These are phyloP conservation scores for Rugonectria rugulosa DNA, from an alignment of 2,329 filamentous ascomycete genomes.

Conservation along the genomic window DNA sequence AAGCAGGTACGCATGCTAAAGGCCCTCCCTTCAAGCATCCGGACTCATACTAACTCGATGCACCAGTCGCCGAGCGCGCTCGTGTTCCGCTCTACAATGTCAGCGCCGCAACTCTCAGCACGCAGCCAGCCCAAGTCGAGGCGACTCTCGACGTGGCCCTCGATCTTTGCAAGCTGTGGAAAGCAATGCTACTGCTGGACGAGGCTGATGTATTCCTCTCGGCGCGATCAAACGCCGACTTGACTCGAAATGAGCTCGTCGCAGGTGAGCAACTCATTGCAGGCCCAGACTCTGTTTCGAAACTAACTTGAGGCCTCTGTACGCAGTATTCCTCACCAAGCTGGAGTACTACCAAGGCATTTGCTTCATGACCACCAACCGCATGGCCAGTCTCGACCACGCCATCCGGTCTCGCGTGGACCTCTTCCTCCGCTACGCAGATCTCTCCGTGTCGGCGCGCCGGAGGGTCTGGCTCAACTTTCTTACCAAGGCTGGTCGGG, in stretches of 20 bases:
- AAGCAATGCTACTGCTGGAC: conserved; percentile 34
- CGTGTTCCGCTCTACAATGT: conserved; percentile 26
- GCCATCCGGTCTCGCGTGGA: conserved; percentile 53
- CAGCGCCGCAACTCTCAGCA: conserved; percentile 18
- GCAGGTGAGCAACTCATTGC: conserved; percentile 12
- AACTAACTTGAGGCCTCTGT: neutral
- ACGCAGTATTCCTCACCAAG: conserved; percentile 47
- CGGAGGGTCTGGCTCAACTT: conserved; percentile 11
- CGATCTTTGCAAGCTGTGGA: conserved; percentile 31
- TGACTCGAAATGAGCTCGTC: too few species aligned
- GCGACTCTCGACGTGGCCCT: conserved; percentile 18
- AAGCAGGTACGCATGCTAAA: conserved; percentile 17
- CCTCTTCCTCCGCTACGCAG: conserved; percentile 44
- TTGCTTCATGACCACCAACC: conserved; percentile 55
- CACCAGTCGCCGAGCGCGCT: conserved; percentile 17
- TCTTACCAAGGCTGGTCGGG: neutral
- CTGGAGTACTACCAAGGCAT: conserved; percentile 52
- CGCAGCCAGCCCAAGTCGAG: neutral
- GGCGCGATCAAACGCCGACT: too few species aligned
- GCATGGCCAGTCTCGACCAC: conserved; percentile 52
- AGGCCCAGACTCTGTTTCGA: neutral
- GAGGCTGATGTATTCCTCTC: conserved; percentile 35
- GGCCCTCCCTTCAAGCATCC: neutral
- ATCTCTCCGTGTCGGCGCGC: neutral
- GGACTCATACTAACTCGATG: neutral